Evolutionary conservation across 106 monocot genomes (phyloP).

Genomic region (Xerophyta viscosa): DNA sequence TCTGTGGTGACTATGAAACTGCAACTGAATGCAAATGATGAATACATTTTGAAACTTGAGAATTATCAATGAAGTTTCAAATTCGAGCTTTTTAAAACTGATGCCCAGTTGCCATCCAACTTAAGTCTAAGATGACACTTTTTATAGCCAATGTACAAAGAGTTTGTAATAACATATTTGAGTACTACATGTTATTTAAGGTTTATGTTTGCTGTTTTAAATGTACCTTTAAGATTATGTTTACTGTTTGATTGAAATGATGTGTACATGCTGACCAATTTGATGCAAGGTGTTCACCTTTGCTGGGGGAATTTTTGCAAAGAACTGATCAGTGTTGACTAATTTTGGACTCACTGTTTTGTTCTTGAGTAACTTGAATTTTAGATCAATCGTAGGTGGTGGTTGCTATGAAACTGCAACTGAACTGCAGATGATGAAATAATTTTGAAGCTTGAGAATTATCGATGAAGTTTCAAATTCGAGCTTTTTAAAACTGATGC

Average conservation of each 20-base stretch:
- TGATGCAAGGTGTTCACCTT: too few species aligned
- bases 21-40: not conserved
- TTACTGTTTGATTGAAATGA: too few species aligned
- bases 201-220: too few species aligned
- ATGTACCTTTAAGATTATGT: too few species aligned
- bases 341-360: too few species aligned
- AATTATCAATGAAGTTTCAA: constrained; percentile 7
- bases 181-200: too few species aligned
- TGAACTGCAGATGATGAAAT: constrained; percentile 1
- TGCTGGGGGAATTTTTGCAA: too few species aligned
- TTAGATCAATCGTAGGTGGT: not conserved
- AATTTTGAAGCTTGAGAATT: not conserved
- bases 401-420: not conserved
- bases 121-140: not conserved
- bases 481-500: constrained; percentile 21
- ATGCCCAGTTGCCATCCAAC: constrained; percentile 2
- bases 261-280: too few species aligned
- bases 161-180: too few species aligned
- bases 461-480: constrained; percentile 11
- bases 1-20: not conserved
- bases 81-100: constrained; percentile 19
- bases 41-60: not conserved
- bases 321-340: too few species aligned
- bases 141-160: not conserved
- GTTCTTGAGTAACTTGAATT: not conserved